Evolutionary conservation across 345 rosid species (phyloP).

Genomic region (Cardamine occulta): DNA sequence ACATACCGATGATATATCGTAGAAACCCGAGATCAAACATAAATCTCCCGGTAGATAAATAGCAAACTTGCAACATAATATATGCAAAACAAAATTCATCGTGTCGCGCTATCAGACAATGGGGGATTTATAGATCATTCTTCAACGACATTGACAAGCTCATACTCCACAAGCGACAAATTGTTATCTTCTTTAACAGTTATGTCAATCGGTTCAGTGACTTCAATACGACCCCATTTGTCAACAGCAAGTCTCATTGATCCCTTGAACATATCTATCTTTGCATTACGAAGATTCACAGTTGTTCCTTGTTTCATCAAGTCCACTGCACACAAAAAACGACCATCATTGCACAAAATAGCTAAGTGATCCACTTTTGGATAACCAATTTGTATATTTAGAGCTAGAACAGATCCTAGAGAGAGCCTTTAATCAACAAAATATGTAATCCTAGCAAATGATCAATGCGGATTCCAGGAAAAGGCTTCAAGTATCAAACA

Average conservation of each 20-base stretch:
- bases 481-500: background rate
- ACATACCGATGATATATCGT: constrained; percentile 17
- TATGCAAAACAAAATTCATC: constrained; percentile 27
- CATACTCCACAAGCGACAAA: constrained; percentile 58
- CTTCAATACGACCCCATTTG: constrained; percentile 63
- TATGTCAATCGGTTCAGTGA: constrained; percentile 45
- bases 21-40: constrained; percentile 21
- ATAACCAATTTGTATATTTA: background rate
- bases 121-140: constrained; percentile 42
- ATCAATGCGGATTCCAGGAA: background rate
- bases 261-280: constrained; percentile 64
- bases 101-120: constrained; percentile 6
- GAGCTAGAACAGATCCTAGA: background rate
- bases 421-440: background rate
- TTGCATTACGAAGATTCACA: constrained; percentile 56
- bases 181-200: constrained; percentile 53
- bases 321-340: constrained; percentile 44
- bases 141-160: constrained; percentile 53
- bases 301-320: constrained; percentile 55
- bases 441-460: background rate
- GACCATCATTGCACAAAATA: background rate
- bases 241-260: constrained; percentile 65
- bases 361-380: background rate
- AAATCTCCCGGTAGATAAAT: constrained; percentile 14
- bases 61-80: constrained; percentile 30